Evolutionary conservation across 2,329 filamentous ascomycete genomes (phyloP), one percentile per base, ranked within the genome.

Genomic region (Fusarium graminum): DNA sequence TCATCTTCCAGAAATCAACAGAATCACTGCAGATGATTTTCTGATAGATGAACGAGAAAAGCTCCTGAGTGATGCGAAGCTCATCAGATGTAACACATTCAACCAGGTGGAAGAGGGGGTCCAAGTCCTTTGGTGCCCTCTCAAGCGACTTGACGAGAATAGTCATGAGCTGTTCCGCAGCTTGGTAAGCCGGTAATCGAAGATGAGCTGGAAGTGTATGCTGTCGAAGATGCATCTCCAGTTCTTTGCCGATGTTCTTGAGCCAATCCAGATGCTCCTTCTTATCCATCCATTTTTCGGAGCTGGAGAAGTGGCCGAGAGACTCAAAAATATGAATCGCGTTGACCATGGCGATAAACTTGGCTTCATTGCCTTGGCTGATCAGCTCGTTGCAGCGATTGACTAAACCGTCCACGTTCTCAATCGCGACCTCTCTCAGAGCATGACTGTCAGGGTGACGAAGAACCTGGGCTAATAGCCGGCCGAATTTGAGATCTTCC

Each of bases 391-490:
- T 87, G 68, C 88, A 90, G 42, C 86, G 85, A 45, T 86, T 85
- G 64, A 93, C 85, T 55, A 99, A 86, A 1, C 83, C 85, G 46
- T 93, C 88, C 3, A 93, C 85, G 63, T 94, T 91, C 17, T 87
- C 86, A 52, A 90, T 86, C 9, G 95, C 89, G 36, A 90, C 88
- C 46, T 92, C 89, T 49, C 95, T 86, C 41, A 99, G 80, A 2
- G 90, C 83, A 28, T 84, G 86, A 74, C 93, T 97, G 16, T 91
- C 89, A 0, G 88, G 83, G 72, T 97, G 88, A 4, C 87, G 85
- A 22, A 99, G 84, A 14, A 97, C 88, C 75, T 99, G 95, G 0
- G 93, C 92, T 66, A 99, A 88, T 77, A 99, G 92, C 16, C 95
- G 89, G 4, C 96, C 95, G 72, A 96, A 97, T 61, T 89, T 91